These are phyloP conservation scores for Fraxinus paxiana DNA, from an alignment of 305 asterid species.

Conservation along the genomic window DNA sequence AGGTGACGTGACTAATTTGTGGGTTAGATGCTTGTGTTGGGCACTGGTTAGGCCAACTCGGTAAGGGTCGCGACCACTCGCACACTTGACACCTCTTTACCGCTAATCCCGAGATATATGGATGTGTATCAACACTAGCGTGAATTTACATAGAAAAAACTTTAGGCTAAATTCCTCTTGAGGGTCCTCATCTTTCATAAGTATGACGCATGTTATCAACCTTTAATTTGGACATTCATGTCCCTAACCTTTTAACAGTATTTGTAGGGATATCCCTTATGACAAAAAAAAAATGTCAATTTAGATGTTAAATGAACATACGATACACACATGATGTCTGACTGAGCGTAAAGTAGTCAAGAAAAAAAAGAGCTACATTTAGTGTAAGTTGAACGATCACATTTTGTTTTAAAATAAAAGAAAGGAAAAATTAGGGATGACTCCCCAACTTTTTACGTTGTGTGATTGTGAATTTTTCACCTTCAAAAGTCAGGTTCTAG, in stretches of 20 bases:
- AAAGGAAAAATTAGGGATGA: background rate
- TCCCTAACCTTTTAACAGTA: background rate
- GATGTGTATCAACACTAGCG: background rate
- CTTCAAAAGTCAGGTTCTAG: background rate
- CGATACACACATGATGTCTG: no score
- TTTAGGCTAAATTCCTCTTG: background rate
- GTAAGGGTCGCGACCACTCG: background rate
- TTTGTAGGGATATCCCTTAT: background rate
- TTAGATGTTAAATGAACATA: no score
- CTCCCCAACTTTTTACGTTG: background rate
- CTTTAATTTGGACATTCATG: background rate
- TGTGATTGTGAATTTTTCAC: background rate
- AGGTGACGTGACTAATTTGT: no score
- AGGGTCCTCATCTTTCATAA: background rate
- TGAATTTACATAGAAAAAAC: background rate
- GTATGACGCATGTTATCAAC: background rate
- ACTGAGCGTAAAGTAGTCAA: no score
- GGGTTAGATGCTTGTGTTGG: background rate
- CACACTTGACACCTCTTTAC: background rate
- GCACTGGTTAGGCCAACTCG: background rate
- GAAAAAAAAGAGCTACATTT: background rate
- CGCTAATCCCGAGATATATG: no score
- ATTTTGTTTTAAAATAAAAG: background rate
- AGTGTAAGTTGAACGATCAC: background rate
- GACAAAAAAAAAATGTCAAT: no score